Conservation (phyloP, 345 rosid species). For the Erodium maritimum region DNA sequence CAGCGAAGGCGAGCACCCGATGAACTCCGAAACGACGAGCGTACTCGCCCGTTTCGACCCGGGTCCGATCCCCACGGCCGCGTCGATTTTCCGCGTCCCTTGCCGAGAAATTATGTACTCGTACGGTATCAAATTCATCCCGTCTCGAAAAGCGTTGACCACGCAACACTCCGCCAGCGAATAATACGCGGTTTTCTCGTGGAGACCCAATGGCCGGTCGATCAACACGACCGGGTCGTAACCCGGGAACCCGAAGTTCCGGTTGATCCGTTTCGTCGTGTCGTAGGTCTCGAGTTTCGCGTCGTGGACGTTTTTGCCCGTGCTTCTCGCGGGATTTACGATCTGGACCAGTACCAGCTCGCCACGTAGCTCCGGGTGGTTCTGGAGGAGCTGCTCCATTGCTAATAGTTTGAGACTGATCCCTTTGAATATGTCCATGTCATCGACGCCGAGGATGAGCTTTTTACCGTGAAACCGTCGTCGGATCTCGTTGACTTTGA, state of each 20-base stretch:
- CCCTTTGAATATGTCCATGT: slow-evolving; percentile 82
- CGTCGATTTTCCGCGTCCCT: slow-evolving; percentile 51
- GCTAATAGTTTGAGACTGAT: slow-evolving; percentile 65
- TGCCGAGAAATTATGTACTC: slow-evolving; percentile 70
- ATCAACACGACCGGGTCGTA: slow-evolving; percentile 62
- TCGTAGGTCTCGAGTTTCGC: slow-evolving; percentile 56
- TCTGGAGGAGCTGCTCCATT: slow-evolving; percentile 56
- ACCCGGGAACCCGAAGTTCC: slow-evolving; percentile 36
- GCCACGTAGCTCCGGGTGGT: slow-evolving; percentile 41
- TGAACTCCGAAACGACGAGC: slow-evolving; percentile 77
- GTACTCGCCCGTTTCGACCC: slow-evolving; percentile 50
- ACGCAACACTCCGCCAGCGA: slow-evolving; percentile 70
- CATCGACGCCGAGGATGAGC: slow-evolving; percentile 64
- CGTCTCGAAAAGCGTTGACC: slow-evolving; percentile 78
- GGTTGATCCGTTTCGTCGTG: slow-evolving; percentile 51
- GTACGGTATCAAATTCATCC: slow-evolving; percentile 78
- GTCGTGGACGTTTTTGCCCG: slow-evolving; percentile 64
- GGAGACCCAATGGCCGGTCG: slow-evolving; percentile 59
- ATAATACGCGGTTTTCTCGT: slow-evolving; percentile 74
- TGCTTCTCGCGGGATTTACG: slow-evolving; percentile 65
- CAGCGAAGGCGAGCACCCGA: slow-evolving; percentile 79
- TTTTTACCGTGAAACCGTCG: slow-evolving; percentile 48
- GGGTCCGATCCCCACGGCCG: slow-evolving; percentile 29
- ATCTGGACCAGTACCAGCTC: slow-evolving; percentile 66
- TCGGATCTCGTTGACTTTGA: slow-evolving; percentile 47